Base-by-base conservation (phyloP, 2,329 filamentous ascomycete genomes). In the Thermoascus crustaceus region DNA sequence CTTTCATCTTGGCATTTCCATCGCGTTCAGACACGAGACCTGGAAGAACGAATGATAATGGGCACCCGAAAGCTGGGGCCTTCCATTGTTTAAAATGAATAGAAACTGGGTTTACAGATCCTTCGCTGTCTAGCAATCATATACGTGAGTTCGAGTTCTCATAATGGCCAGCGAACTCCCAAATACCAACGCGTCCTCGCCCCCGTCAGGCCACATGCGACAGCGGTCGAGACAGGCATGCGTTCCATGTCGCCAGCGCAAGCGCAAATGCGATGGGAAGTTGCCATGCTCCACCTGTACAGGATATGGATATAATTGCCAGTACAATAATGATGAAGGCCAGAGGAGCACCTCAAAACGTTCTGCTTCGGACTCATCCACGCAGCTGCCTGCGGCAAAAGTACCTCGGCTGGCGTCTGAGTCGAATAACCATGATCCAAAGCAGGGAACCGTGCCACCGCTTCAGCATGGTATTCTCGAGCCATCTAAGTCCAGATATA, bases 401-500 rank as follows among this genome's bases (percentile, higher is more conserved):
- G 4, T 6, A 23, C 18, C 16, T 25, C 31, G 26, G 16, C 26
- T 29, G 26, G 7, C 26, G 5, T 8, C 25, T 8, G 13, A 29
- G 14, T 9, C 26, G 7, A 29, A 17, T 10, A 18, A n/a, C n/a
- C 26, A 7, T 17, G 7, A 16, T 25, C 27, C 16, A 6, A 16
- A 22, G 9, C 23, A 35, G 34, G 32, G 31, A 23, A 30, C 35
- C 17, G 13, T 23, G 17, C 18, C 30, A 13, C 13, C 35, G 2
- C 25, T 29, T 3, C 26, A 29, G 19, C 42, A 44, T 26, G 54
- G 53, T 1, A 44, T 58, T 11, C 34, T 58, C 4, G 45, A 54
- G 32, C 50, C 54, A 1, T 50, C 42, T 9, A 59, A 57, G 37
- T 45, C 46, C 18, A 42, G 56, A 11, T 58, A 54, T 31, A 46